Conservation (phyloP, 176 grass and related monocot genomes). For the Eragrostis nindensis region DNA sequence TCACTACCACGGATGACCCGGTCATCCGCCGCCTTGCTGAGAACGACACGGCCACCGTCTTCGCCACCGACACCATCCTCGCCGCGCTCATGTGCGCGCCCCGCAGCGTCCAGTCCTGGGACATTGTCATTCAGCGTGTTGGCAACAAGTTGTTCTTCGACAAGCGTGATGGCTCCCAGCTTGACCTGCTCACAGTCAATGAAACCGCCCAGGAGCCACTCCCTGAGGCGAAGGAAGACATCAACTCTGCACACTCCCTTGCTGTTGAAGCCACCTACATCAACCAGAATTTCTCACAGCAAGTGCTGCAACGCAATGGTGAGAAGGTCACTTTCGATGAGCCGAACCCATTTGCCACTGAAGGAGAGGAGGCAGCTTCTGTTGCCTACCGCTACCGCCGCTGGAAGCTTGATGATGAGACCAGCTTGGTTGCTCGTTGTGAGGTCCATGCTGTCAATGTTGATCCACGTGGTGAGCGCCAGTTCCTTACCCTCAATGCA, state of each 20-base stretch:
- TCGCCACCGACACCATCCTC: constrained; percentile 76
- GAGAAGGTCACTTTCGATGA: constrained; percentile 87
- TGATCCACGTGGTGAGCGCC: constrained; percentile 59
- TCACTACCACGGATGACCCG: constrained; percentile 84
- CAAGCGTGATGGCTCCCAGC: constrained; percentile 83
- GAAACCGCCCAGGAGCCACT: constrained; percentile 80
- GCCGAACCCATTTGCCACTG: constrained; percentile 72
- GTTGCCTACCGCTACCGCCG: constrained; percentile 78
- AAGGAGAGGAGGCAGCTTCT: constrained; percentile 66
- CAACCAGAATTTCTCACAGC: constrained; percentile 92
- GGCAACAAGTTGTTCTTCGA: constrained; percentile 93
- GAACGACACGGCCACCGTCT: constrained; percentile 75
- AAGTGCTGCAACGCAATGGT: constrained; percentile 64
- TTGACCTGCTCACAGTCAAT: constrained; percentile 77
- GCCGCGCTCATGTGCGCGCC: constrained; percentile 80
- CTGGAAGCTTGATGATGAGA: constrained; percentile 79
- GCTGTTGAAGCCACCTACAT: constrained; percentile 81
- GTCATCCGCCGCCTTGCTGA: constrained; percentile 80
- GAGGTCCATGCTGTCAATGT: constrained; percentile 64
- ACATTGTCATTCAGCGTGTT: constrained; percentile 82
- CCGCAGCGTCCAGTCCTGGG: constrained; percentile 71
- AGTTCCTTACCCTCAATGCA: constrained; percentile 74
- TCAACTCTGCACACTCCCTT: constrained; percentile 63
- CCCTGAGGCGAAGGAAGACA: constrained; percentile 81
- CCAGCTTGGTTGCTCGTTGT: constrained; percentile 73